Evolutionary conservation across 116 monocot species (phyloP).

Genomic region (Iris pallida): DNA sequence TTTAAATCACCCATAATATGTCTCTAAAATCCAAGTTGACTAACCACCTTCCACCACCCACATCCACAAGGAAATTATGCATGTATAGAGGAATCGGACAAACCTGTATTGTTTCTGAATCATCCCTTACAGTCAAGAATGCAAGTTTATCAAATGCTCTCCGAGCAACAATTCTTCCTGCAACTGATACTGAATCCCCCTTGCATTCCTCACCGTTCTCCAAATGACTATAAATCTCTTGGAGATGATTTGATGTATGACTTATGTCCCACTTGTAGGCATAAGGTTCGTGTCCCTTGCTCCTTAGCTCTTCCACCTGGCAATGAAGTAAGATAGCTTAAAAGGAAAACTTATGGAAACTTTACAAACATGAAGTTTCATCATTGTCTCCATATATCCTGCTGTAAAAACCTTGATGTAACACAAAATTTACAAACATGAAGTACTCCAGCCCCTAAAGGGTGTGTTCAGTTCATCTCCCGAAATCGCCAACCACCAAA

Average conservation of each 20-base stretch:
- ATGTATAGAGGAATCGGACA: slow-evolving; percentile 5
- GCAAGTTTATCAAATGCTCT: slow-evolving; percentile 95
- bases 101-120: slow-evolving; percentile 90
- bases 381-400: no score
- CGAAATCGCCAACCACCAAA: no score
- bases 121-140: slow-evolving; percentile 86
- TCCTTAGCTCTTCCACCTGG: slow-evolving; percentile 89
- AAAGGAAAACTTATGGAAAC: slow-evolving; percentile 13
- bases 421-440: no score
- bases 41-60: slow-evolving; percentile 29
- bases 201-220: slow-evolving; percentile 78
- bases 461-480: no score
- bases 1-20: no score
- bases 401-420: no score
- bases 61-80: slow-evolving; percentile 7
- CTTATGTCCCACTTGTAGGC: slow-evolving; percentile 92
- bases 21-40: no score
- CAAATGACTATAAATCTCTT: slow-evolving; percentile 60
- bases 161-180: slow-evolving; percentile 88
- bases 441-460: no score
- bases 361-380: no score
- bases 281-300: slow-evolving; percentile 75
- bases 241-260: slow-evolving; percentile 63
- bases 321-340: slow-evolving; percentile 12
- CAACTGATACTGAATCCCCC: slow-evolving; percentile 61